Conservation (phyloP, 352 stramenopile species). For the Pythium phragmiticola region DNA sequence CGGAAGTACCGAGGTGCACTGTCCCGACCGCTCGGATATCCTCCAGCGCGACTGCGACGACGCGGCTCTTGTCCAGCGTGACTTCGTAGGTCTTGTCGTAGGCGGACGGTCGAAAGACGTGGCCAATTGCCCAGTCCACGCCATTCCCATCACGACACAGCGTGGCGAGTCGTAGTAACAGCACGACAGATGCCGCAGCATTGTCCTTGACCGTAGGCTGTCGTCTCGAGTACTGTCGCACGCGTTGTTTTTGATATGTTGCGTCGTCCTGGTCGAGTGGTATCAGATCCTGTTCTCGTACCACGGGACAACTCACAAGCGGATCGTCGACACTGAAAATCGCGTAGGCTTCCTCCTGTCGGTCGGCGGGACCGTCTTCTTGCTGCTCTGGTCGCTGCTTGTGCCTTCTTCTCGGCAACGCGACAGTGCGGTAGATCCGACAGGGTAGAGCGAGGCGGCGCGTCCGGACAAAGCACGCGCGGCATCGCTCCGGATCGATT, state of each 20-base stretch:
- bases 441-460: constrained; percentile 17
- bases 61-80: constrained; percentile 12
- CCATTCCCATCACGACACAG: constrained; percentile 24
- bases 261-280: constrained; percentile 14
- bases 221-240: neutral
- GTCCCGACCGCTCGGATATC: constrained; percentile 17
- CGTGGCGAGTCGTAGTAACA: constrained; percentile 2
- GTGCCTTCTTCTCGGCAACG: constrained; percentile 3
- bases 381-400: neutral
- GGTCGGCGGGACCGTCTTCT: neutral
- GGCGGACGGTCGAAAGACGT: constrained; percentile 5
- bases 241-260: constrained; percentile 1
- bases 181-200: constrained; percentile 9
- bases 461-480: constrained; percentile 18
- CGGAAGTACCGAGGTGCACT: constrained; percentile 17
- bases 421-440: constrained; percentile 19
- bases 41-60: constrained; percentile 21
- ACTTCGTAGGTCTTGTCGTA: constrained; percentile 12
- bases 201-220: neutral
- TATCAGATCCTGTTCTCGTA: constrained; percentile 24
- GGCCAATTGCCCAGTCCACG: constrained; percentile 23
- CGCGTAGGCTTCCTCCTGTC: constrained; percentile 16
- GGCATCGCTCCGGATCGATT: constrained; percentile 16
- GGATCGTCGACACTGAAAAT: constrained; percentile 25
- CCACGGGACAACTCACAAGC: constrained; percentile 19